Evolutionary conservation across 495 filamentous ascomycete genomes (phyloP).

Genomic region (Sphaerosporella brunnea): DNA sequence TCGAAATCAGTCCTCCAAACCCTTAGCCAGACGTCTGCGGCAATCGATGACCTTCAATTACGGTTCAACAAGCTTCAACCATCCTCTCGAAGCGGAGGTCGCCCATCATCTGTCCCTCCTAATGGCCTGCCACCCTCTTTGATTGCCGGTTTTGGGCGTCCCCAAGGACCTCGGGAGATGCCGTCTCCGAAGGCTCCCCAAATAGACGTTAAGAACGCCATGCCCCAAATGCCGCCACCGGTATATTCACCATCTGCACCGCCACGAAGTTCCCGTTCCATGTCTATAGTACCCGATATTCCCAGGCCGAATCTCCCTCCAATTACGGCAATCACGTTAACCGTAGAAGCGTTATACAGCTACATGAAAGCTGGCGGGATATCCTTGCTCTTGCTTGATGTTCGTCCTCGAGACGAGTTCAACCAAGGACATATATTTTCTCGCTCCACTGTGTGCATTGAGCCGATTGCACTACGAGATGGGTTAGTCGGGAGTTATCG

Average conservation of each 20-base stretch:
- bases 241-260: constrained; percentile 23
- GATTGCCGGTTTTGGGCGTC: not conserved
- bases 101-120: no score
- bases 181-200: constrained; percentile 6
- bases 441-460: constrained; percentile 68
- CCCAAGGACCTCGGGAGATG: constrained; percentile 13
- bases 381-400: constrained; percentile 66
- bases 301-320: not conserved
- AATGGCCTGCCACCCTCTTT: not conserved
- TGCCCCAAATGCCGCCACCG: constrained; percentile 23
- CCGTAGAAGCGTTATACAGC: constrained; percentile 39
- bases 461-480: constrained; percentile 57
- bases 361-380: constrained; percentile 39
- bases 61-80: no score
- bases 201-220: constrained; percentile 13
- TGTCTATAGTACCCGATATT: not conserved
- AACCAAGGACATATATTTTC: constrained; percentile 76
- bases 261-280: constrained; percentile 12
- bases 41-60: no score
- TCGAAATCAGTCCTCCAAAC: constrained; percentile 5
- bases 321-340: not conserved
- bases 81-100: no score
- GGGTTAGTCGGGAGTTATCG: constrained; percentile 22
- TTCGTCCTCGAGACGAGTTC: constrained; percentile 63
- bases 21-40: no score